These are phyloP conservation scores for Cyberlindnera bimundalis DNA, from an alignment of 805 yeast species.

Conservation along the genomic window DNA sequence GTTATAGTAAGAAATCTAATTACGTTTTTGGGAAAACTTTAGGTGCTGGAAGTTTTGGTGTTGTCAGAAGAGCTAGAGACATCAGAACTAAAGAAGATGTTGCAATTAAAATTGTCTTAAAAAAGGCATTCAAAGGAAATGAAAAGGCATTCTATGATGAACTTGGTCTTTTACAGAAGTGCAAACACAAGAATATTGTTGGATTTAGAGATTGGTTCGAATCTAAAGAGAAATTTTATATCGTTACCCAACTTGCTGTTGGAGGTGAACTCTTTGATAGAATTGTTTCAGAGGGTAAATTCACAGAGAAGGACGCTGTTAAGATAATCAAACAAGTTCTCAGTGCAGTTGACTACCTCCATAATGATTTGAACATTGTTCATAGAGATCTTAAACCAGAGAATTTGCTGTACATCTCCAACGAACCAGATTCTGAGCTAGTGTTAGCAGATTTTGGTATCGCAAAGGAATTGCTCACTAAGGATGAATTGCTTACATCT, in stretches of 20 bases:
- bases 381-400: slow-evolving; percentile 96
- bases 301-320: slow-evolving; percentile 87
- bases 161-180: slow-evolving; percentile 58
- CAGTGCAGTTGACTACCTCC: slow-evolving; percentile 77
- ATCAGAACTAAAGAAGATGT: slow-evolving; percentile 60
- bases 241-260: slow-evolving; percentile 90
- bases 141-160: slow-evolving; percentile 80
- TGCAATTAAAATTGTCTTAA: slow-evolving; percentile 85
- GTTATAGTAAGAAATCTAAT: slow-evolving; percentile 60
- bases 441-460: slow-evolving; percentile 97
- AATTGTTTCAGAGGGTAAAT: slow-evolving; percentile 73
- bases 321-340: slow-evolving; percentile 68
- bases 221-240: slow-evolving; percentile 84
- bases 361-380: slow-evolving; percentile 64
- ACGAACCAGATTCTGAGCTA: slow-evolving; percentile 59
- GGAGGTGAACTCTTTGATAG: slow-evolving; percentile 96
- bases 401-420: slow-evolving; percentile 68
- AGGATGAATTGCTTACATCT: slow-evolving; percentile 58
- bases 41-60: slow-evolving; percentile 96
- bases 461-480: slow-evolving; percentile 66
- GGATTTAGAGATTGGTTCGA: slow-evolving; percentile 91
- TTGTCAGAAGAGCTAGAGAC: slow-evolving; percentile 73
- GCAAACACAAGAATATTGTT: slow-evolving; percentile 86
- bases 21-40: slow-evolving; percentile 79
- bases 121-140: slow-evolving; percentile 78